Evolutionary conservation across 169 alveolate genomes (phyloP).

Genomic region (Amoebophrya sp.): DNA sequence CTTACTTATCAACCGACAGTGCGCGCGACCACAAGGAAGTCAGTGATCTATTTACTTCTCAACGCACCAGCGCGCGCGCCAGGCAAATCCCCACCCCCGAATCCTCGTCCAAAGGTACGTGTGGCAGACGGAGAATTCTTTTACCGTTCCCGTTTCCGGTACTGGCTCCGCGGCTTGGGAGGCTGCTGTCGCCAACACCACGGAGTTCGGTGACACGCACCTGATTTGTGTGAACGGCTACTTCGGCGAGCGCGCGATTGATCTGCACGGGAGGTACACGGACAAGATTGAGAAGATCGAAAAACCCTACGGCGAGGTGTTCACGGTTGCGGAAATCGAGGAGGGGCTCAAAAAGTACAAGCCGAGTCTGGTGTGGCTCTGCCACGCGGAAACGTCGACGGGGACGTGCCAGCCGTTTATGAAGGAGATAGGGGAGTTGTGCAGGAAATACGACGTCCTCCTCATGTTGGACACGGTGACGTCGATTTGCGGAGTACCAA

Average conservation of each 20-base stretch:
- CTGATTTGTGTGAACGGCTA: slow-evolving; percentile 13
- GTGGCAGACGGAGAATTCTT: slow-evolving; percentile 24
- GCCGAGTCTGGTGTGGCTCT: slow-evolving; percentile 19
- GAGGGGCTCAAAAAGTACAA: slow-evolving; percentile 13
- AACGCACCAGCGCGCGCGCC: not conserved
- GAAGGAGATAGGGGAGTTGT: not conserved
- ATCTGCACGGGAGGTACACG: slow-evolving; percentile 32
- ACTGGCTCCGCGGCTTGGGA: slow-evolving; percentile 41
- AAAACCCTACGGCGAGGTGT: slow-evolving; percentile 28
- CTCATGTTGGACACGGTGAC: slow-evolving; percentile 36
- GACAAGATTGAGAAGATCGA: slow-evolving; percentile 20
- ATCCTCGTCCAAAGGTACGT: slow-evolving; percentile 2
- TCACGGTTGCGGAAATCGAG: slow-evolving; percentile 20
- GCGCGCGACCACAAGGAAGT: not conserved
- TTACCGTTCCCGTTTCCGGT: slow-evolving; percentile 25
- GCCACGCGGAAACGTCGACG: slow-evolving; percentile 37
- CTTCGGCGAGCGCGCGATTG: slow-evolving; percentile 28
- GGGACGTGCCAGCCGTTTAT: slow-evolving; percentile 36
- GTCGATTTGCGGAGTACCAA: slow-evolving; percentile 27
- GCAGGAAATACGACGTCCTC: slow-evolving; percentile 20
- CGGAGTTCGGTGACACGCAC: not conserved
- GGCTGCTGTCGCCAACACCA: slow-evolving; percentile 29
- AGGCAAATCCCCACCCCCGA: not conserved
- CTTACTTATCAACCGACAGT: not conserved
- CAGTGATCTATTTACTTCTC: not conserved